These are phyloP conservation scores for Musa beccarii DNA, from an alignment of 176 grass and related monocot species.

Conservation along the genomic window DNA sequence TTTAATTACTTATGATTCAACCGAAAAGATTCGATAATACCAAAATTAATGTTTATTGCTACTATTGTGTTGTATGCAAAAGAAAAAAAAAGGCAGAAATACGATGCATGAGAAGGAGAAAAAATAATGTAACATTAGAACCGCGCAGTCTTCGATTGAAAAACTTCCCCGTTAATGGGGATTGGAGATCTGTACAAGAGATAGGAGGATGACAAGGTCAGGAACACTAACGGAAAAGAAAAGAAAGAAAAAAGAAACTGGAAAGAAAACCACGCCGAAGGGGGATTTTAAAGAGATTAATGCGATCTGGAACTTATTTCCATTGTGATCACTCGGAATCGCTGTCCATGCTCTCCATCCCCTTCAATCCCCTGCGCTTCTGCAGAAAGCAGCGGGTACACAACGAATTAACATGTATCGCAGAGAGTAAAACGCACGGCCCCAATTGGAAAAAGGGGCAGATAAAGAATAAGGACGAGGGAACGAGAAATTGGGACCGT, in stretches of 20 bases:
- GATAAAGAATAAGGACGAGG: not conserved
- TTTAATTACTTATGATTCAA: no score
- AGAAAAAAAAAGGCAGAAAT: no score
- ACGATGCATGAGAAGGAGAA: no score
- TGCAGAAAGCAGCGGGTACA: conserved; percentile 25
- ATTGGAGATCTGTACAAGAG: no score
- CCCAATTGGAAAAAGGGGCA: not conserved
- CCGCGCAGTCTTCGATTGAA: no score
- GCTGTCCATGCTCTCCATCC: conserved; percentile 73
- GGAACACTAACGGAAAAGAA: not conserved
- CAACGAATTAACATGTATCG: not conserved
- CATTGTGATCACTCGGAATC: conserved; percentile 39
- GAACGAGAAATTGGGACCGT: not conserved
- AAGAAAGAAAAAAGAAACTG: not conserved
- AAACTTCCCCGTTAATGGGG: no score
- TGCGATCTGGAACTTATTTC: not conserved
- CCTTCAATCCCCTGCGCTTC: conserved; percentile 52
- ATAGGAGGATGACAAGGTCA: no score
- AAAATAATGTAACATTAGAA: no score
- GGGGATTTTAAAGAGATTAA: not conserved
- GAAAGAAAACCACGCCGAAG: not conserved
- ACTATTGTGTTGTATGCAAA: no score
- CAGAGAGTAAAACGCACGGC: not conserved
- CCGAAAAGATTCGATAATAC: no score
- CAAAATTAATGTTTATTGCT: no score